Percentiles rank a stretch among this genome's conserved stretches.
These are phyloP conservation scores for Myxozyma lipomycoides DNA, from an alignment of 805 yeast genomes.

Conservation along the genomic window DNA sequence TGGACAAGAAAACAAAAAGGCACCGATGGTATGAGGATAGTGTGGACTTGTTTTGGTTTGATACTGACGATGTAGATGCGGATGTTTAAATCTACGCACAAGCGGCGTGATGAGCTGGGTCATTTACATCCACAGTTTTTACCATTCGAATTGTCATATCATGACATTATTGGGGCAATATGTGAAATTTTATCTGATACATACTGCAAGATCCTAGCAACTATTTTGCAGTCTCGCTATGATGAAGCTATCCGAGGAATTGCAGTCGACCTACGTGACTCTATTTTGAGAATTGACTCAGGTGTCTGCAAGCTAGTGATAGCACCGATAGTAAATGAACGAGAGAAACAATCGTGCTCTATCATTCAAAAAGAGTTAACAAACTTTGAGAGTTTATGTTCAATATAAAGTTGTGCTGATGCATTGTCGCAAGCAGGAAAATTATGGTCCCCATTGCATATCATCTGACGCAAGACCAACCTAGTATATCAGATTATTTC, in stretches of 20 bases:
- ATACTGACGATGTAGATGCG: too few species aligned
- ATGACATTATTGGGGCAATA: neutral
- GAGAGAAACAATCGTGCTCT: neutral
- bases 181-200: neutral
- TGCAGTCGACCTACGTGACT: neutral
- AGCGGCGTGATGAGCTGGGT: neutral
- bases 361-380: neutral
- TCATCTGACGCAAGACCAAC: too few species aligned
- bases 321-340: neutral
- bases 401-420: neutral
- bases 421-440: too few species aligned
- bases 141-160: neutral
- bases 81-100: neutral
- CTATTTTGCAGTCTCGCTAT: neutral
- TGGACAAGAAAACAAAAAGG: neutral
- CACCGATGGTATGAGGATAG: too few species aligned
- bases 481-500: too few species aligned
- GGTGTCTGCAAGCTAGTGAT: neutral
- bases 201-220: neutral
- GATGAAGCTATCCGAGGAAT: neutral
- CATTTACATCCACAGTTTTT: conserved; percentile 2
- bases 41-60: too few species aligned
- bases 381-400: neutral
- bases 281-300: neutral
- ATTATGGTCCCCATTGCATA: too few species aligned